Percentiles rank a stretch among this genome's conserved stretches.
These are phyloP conservation scores for Papiliotrema fonsecae DNA, from an alignment of 1,284 basidiomycete genomes.

Conservation along the genomic window DNA sequence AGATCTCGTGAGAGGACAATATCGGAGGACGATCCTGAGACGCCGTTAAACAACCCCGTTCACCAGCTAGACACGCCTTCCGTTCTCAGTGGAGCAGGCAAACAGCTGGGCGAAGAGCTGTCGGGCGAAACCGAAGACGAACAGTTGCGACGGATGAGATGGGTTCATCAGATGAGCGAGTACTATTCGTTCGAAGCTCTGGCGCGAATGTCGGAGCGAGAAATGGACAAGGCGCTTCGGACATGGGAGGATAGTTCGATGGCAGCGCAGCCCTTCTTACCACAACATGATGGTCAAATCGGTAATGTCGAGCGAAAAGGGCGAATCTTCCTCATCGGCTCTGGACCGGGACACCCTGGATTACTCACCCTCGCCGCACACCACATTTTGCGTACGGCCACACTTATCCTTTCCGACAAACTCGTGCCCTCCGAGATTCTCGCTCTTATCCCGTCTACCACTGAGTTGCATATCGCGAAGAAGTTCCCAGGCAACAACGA, in stretches of 20 bases:
- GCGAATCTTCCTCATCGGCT: conserved; percentile 81
- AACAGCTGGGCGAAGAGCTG: conserved; percentile 8
- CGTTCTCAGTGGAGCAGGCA: conserved; percentile 12
- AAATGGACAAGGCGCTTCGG: conserved; percentile 62
- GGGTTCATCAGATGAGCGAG: conserved; percentile 87
- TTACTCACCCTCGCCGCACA: conserved; percentile 85
- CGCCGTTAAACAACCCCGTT: conserved; percentile 76
- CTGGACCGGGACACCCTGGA: conserved; percentile 89
- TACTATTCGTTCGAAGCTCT: conserved; percentile 85
- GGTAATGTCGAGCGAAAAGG: conserved; percentile 49
- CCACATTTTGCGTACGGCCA: conserved; percentile 67
- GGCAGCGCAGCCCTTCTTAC: conserved; percentile 5
- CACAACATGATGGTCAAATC: conserved; percentile 27
- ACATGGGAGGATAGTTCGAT: conserved; percentile 19
- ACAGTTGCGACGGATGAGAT: conserved; percentile 66
- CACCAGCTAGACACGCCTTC: conserved; percentile 52
- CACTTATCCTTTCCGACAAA: conserved; percentile 90
- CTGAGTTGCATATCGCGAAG: conserved; percentile 69
- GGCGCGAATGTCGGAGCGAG: conserved; percentile 60
- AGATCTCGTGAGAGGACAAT: conserved; percentile 11
- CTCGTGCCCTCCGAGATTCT: conserved; percentile 90
- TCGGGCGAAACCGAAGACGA: conserved; percentile 47
- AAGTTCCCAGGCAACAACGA: conserved; percentile 98
- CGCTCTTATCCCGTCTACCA: conserved; percentile 68
- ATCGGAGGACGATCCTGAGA: conserved; percentile 52